Conservation (phyloP, 805 yeast genomes). For the Wickerhamomyces rabaulensis region DNA sequence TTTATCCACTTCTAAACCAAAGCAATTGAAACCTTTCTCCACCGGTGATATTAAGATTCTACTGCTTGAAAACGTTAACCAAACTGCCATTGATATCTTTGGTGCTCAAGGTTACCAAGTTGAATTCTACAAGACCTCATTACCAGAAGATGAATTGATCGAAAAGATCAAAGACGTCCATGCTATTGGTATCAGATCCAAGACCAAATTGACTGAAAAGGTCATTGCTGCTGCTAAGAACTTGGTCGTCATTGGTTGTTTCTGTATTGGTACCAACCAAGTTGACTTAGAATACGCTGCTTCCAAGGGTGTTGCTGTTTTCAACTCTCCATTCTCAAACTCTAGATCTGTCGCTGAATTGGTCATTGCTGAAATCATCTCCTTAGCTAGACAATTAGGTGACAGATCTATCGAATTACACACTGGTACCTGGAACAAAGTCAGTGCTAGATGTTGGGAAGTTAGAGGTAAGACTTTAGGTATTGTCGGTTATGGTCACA, state of each 20-base stretch:
- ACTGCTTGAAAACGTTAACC: conserved; percentile 87
- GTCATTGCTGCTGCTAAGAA: conserved; percentile 83
- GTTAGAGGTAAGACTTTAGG: conserved; percentile 98
- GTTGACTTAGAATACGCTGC: conserved; percentile 93
- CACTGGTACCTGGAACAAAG: conserved; percentile 97
- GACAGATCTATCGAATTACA: conserved; percentile 96
- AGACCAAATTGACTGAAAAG: conserved; percentile 80
- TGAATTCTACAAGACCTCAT: conserved; percentile 83
- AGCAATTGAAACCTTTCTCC: conserved; percentile 87
- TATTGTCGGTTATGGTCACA: conserved; percentile 96
- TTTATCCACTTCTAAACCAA: conserved; percentile 40
- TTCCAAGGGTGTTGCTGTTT: conserved; percentile 87
- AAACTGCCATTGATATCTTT: conserved; percentile 85
- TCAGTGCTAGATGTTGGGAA: conserved; percentile 94
- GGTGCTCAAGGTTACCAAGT: conserved; percentile 93
- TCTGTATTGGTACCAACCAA: conserved; percentile 99
- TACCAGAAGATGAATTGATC: conserved; percentile 89
- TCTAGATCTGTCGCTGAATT: conserved; percentile 98
- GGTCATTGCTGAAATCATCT: conserved; percentile 90
- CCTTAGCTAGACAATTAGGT: conserved; percentile 93
- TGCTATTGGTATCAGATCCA: conserved; percentile 97
- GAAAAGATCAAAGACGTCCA: conserved; percentile 92
- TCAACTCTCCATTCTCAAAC: conserved; percentile 97
- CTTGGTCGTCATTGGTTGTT: conserved; percentile 89
- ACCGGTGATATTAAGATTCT: conserved; percentile 93